phyloP scores from a whole-genome alignment of 306 rosid genomes.

The Cicer bijugum region DNA sequence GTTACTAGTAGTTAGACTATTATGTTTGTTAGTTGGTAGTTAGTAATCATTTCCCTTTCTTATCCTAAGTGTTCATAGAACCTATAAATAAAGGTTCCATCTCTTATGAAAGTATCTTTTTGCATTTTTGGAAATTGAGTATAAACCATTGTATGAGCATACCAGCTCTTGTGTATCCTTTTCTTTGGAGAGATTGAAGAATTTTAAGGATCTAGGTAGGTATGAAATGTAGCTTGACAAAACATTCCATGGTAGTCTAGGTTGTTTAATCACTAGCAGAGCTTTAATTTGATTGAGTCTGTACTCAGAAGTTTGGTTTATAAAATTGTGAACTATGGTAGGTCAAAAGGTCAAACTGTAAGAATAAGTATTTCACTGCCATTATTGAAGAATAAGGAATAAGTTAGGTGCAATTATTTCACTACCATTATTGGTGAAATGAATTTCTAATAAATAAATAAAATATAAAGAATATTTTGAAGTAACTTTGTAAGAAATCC shows the following conservation, averaged over 20 bases:
- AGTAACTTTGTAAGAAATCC: slow-evolving; percentile 12
- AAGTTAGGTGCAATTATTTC: slow-evolving; percentile 33
- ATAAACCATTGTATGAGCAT: too few species aligned
- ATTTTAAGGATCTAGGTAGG: background rate
- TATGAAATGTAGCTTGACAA: slow-evolving; percentile 21
- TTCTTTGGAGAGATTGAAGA: background rate
- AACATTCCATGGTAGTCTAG: slow-evolving; percentile 9
- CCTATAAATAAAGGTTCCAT: background rate
- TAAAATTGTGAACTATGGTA: slow-evolving; percentile 28
- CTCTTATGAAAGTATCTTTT: too few species aligned
- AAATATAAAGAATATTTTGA: slow-evolving; percentile 26
- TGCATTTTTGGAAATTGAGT: too few species aligned
- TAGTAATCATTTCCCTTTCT: too few species aligned
- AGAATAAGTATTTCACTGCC: slow-evolving; percentile 36
- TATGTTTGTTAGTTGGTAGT: too few species aligned
- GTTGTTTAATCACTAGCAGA: slow-evolving; percentile 24
- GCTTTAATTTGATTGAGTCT: slow-evolving; percentile 28
- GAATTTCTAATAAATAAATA: slow-evolving; percentile 8
- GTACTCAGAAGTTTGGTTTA: slow-evolving; percentile 10
- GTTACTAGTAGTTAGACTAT: too few species aligned
- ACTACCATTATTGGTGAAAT: slow-evolving; percentile 2
- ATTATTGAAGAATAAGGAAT: background rate
- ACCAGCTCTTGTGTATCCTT: too few species aligned
- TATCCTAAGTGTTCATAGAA: background rate
- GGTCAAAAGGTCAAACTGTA: slow-evolving; percentile 18